These are phyloP conservation scores for Biscutella auriculata DNA, from an alignment of 441 rosid species.

Conservation along the genomic window DNA sequence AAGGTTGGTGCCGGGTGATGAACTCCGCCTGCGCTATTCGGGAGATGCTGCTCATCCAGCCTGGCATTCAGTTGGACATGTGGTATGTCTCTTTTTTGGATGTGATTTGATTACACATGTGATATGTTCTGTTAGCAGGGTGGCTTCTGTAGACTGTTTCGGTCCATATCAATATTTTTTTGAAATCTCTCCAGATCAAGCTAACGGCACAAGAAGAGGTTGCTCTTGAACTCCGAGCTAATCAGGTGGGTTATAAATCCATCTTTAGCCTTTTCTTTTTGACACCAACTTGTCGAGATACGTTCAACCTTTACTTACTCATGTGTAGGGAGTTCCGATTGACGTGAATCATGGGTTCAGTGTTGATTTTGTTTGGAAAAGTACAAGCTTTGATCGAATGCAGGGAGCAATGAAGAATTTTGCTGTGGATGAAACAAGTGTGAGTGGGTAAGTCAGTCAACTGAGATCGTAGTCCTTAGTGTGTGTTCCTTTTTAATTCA, in stretches of 20 bases:
- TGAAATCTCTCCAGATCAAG: slow-evolving; percentile 52
- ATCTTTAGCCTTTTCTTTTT: slow-evolving; percentile 1
- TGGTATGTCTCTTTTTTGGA: slow-evolving; percentile 45
- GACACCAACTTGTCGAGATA: not conserved
- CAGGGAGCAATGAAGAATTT: slow-evolving; percentile 98
- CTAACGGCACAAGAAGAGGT: slow-evolving; percentile 97
- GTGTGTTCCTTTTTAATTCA: not conserved
- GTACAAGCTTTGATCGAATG: slow-evolving; percentile 98
- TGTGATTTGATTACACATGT: not conserved
- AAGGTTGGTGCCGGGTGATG: slow-evolving; percentile 96
- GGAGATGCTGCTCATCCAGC: slow-evolving; percentile 97
- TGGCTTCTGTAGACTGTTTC: not conserved
- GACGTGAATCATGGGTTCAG: slow-evolving; percentile 89
- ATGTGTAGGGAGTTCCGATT: slow-evolving; percentile 78
- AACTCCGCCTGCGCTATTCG: slow-evolving; percentile 82
- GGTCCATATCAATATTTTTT: not conserved
- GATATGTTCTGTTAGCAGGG: not conserved
- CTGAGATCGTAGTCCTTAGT: not conserved
- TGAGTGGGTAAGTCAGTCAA: slow-evolving; percentile 74
- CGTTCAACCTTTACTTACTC: not conserved
- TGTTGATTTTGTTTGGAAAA: slow-evolving; percentile 99
- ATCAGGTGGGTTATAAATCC: slow-evolving; percentile 53
- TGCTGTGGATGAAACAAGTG: slow-evolving; percentile 99
- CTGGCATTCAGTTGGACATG: slow-evolving; percentile 99
- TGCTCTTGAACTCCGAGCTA: slow-evolving; percentile 94